Base-by-base conservation (phyloP, 345 rosid genomes). In the Syzygium aqueum region DNA sequence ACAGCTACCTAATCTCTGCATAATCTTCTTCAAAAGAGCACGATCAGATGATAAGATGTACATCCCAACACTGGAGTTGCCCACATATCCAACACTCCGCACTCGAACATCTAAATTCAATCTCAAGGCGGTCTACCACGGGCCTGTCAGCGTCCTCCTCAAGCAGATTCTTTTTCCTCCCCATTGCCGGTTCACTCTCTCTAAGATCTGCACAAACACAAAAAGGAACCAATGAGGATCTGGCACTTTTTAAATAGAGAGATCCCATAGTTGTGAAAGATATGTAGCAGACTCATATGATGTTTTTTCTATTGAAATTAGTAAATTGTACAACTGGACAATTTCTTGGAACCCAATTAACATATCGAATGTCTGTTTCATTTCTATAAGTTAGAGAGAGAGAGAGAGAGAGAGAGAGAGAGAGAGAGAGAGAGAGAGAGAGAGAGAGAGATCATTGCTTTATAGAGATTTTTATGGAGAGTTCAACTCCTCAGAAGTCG, bases 81-180 rank as follows among this genome's bases (percentile, higher is more conserved):
- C 49, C 43, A 73, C 82, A 73, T 37, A 22, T 73, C 27, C 82
- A 5, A 37, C 27, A 19, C 49, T 11, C 27, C 37, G 49, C 49
- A 73, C 25, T 37, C 12, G 1, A 37, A 37, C 82, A 73, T 73
- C 82, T 37, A 73, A 19, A 11, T 19, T 37, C 49, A 37, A 19
- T 21, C 82, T 73, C 82, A 73, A 19, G 49, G 49, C 49, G 6
- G 49, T 88, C 91, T 93, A 96, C 99, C 98, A 96, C 8, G 99
- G 99, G 87, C 98, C 98, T 0, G 99, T 94, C 90, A 92, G 89
- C 54, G 99, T 95, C 93, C 99, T 92, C 88, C 96, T 93, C 94
- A 97, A 90, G 93, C 98, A 92, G 61, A 89, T 94, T 88, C 92
- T 93, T 90, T 95, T 94, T 77, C 91, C 90, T 87, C 96, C 94